These are phyloP conservation scores for Clathrospora elynae DNA, from an alignment of 2,329 filamentous ascomycete species.

Conservation along the genomic window DNA sequence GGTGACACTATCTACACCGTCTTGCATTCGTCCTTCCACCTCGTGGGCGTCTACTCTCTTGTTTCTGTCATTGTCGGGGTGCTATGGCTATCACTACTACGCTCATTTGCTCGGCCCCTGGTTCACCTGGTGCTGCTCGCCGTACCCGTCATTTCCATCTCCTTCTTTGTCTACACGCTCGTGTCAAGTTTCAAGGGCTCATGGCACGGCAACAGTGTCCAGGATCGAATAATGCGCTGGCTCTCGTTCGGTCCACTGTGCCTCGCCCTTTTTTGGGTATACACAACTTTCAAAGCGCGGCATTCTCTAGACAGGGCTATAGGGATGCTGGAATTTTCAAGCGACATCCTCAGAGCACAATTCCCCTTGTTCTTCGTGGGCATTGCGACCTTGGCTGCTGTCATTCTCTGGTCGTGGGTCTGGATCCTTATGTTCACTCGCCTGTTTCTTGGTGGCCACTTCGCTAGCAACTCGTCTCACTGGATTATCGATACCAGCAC, in stretches of 20 bases:
- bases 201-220: conserved; percentile 75
- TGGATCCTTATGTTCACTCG: conserved; percentile 98
- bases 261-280: conserved; percentile 78
- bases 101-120: conserved; percentile 85
- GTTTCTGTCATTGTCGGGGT: conserved; percentile 88
- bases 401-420: conserved; percentile 90
- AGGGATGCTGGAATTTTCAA: conserved; percentile 89
- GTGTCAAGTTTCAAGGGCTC: conserved; percentile 83
- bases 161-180: conserved; percentile 89
- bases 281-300: conserved; percentile 79
- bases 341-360: conserved; percentile 83
- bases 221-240: conserved; percentile 90
- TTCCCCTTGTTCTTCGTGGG: conserved; percentile 83
- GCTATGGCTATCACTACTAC: conserved; percentile 85
- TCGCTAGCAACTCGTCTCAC: conserved; percentile 58
- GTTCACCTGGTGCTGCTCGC: conserved; percentile 80
- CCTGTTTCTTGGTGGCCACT: conserved; percentile 90
- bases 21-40: conserved; percentile 81
- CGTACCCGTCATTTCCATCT: conserved; percentile 83
- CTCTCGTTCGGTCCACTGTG: conserved; percentile 76
- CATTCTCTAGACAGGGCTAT: conserved; percentile 81
- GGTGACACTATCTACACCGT: conserved; percentile 96
- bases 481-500: conserved; percentile 87
- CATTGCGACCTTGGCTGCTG: conserved; percentile 72
- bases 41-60: conserved; percentile 87